phyloP scores from a whole-genome alignment of 306 rosid genomes.

The Prunus fruticosa region DNA sequence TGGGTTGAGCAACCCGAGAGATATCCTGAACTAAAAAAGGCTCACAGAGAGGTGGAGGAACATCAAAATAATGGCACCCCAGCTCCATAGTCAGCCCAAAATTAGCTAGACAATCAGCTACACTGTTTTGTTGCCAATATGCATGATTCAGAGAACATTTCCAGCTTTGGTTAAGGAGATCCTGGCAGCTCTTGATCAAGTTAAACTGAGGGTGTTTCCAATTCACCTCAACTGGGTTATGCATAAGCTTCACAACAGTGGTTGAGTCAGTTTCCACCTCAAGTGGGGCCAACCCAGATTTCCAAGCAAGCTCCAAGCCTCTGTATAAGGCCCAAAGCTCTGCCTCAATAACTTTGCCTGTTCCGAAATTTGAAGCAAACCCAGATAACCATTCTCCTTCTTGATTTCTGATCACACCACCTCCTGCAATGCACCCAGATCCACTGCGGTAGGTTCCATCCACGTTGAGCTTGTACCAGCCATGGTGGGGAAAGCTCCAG shows the following conservation, averaged over 20 bases:
- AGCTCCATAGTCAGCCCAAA: background rate
- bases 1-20: background rate
- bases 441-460: background rate
- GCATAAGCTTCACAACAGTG: background rate
- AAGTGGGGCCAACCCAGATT: background rate
- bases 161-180: background rate
- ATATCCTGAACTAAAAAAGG: background rate
- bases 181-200: background rate
- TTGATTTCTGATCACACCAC: slow-evolving; percentile 6
- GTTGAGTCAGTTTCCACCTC: slow-evolving; percentile 4
- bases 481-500: background rate
- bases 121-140: background rate
- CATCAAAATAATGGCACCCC: slow-evolving; percentile 1
- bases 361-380: background rate
- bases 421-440: slow-evolving; percentile 1
- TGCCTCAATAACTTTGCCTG: slow-evolving; percentile 2
- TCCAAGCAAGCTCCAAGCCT: slow-evolving; percentile 10
- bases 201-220: background rate
- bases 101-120: slow-evolving; percentile 1
- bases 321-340: slow-evolving; percentile 3
- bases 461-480: slow-evolving; percentile 11
- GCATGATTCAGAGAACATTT: background rate
- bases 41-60: background rate
- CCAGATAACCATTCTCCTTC: slow-evolving; percentile 6
- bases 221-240: background rate